Percentiles rank a stretch among this genome's conserved stretches.
Evolutionary conservation across 495 filamentous ascomycete species (phyloP).

Genomic region (Xanthoparmelia taractica): DNA sequence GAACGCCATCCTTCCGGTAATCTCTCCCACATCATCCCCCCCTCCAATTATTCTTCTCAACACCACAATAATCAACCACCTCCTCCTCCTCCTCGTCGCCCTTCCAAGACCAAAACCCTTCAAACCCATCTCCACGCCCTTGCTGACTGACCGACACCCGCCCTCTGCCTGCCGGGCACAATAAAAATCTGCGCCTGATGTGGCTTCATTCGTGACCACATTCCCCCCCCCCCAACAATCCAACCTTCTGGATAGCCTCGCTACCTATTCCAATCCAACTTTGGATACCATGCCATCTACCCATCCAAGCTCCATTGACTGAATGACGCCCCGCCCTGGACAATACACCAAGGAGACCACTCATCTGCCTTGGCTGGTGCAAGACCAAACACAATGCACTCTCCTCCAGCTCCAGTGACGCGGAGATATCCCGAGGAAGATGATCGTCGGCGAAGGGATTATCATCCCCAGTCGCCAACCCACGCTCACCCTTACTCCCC

Average conservation of each 20-base stretch:
- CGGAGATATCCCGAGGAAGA: constrained; percentile 28
- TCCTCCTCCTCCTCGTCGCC: constrained; percentile 12
- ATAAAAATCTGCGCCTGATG: constrained; percentile 17
- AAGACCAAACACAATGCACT: constrained; percentile 1
- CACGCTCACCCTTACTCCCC: constrained; percentile 25
- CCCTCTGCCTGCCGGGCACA: constrained; percentile 12
- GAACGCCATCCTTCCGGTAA: constrained; percentile 17
- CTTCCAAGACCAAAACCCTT: neutral
- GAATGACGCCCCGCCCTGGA: constrained; percentile 3
- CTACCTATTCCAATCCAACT: neutral
- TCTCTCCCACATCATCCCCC: constrained; percentile 13
- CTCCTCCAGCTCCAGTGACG: constrained; percentile 19
- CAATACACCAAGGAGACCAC: neutral
- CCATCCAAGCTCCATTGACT: neutral
- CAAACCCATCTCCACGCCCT: constrained; percentile 6
- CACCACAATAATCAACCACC: constrained; percentile 3
- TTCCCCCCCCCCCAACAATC: constrained; percentile 4
- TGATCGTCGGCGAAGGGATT: constrained; percentile 28
- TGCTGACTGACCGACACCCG: constrained; percentile 9
- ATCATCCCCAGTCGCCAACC: constrained; percentile 23
- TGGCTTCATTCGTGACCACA: constrained; percentile 10
- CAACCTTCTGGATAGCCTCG: constrained; percentile 15
- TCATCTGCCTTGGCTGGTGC: constrained; percentile 24
- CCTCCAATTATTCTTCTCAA: constrained; percentile 9
- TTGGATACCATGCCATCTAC: constrained; percentile 4